Evolutionary conservation across 345 rosid genomes (phyloP).

Genomic region (Populus simonii): DNA sequence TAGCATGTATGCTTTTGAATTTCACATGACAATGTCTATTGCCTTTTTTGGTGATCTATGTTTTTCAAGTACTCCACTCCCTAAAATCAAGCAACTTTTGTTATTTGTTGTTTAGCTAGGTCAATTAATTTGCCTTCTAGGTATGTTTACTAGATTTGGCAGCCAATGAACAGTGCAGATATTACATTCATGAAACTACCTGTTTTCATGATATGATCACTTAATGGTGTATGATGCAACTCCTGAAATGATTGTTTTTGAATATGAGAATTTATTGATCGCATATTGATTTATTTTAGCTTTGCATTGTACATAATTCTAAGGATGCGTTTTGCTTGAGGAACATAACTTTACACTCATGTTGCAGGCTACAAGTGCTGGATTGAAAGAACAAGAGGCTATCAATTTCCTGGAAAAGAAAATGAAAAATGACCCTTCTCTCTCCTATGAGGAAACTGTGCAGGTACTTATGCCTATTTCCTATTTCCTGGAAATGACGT

Average conservation of each 20-base stretch:
- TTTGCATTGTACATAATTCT: neutral
- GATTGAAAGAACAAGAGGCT: constrained; percentile 97
- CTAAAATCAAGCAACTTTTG: neutral
- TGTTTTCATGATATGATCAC: neutral
- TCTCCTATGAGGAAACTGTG: constrained; percentile 87
- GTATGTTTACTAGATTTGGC: neutral
- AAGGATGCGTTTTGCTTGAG: neutral
- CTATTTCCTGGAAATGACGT: neutral
- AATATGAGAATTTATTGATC: too few species aligned
- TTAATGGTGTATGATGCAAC: neutral
- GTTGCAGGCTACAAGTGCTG: constrained; percentile 95
- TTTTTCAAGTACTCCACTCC: neutral
- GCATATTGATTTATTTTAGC: neutral
- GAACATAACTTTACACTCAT: neutral
- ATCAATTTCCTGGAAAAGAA: constrained; percentile 98
- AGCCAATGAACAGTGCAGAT: neutral
- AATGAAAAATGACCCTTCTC: constrained; percentile 88
- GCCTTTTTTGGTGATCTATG: neutral
- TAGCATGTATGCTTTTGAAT: neutral
- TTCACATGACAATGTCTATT: neutral
- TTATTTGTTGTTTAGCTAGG: neutral
- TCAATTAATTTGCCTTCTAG: neutral
- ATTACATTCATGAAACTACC: neutral
- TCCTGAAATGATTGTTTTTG: neutral
- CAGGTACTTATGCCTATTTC: constrained; percentile 51